These are phyloP conservation scores for Colletotrichum sp. DNA, from an alignment of 2,329 filamentous ascomycete species.

Conservation along the genomic window DNA sequence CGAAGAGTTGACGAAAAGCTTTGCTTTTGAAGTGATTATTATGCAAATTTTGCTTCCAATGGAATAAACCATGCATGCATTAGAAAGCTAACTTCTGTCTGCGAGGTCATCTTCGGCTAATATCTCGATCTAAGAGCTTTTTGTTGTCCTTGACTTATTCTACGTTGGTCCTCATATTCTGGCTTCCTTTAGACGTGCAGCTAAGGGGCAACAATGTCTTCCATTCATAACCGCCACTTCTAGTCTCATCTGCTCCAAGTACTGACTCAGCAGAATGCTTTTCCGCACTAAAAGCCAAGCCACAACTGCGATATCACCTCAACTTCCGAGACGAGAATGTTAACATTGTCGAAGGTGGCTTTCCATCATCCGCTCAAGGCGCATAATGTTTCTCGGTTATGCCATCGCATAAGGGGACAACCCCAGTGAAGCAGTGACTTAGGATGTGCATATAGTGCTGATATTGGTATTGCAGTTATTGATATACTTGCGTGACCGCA, in stretches of 20 bases:
- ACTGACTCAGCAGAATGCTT: fast-evolving
- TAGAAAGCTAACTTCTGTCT: background rate
- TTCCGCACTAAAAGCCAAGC: too few relatives aligned
- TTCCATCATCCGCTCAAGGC: background rate
- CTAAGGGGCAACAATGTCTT: too few relatives aligned
- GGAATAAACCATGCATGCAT: background rate
- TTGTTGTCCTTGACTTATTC: too few relatives aligned
- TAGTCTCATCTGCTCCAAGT: fast-evolving
- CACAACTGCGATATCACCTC: background rate
- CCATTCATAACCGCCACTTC: background rate
- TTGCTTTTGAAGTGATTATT: background rate
- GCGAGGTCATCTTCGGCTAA: too few relatives aligned
- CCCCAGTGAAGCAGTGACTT: background rate
- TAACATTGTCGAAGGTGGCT: background rate
- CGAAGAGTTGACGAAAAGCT: fast-evolving
- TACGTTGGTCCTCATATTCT: too few relatives aligned
- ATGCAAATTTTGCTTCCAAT: background rate
- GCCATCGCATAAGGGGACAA: background rate
- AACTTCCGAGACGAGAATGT: background rate
- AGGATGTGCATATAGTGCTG: background rate
- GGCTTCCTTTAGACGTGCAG: too few relatives aligned
- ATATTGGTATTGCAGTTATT: fast-evolving
- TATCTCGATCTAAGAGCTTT: too few relatives aligned
- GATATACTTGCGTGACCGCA: background rate
- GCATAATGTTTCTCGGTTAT: background rate